Evolutionary conservation across 208 protist species (phyloP).

Genomic region (Trichomonas tenax): DNA sequence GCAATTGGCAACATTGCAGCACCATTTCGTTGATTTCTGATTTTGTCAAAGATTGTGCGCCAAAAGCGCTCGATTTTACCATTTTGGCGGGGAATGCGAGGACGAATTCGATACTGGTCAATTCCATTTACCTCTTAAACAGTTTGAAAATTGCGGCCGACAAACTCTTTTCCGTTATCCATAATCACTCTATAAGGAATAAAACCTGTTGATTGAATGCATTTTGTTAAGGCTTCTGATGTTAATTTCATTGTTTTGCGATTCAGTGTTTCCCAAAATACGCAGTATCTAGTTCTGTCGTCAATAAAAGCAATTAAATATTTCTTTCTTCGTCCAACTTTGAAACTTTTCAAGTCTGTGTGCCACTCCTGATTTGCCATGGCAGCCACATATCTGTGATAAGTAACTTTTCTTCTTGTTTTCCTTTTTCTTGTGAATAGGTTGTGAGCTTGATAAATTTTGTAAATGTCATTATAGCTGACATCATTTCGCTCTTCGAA

Average conservation of each 20-base stretch:
- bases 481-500: too few species aligned
- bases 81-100: neutral
- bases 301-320: neutral
- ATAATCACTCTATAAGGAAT: neutral
- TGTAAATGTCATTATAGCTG: too few species aligned
- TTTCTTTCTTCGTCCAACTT: too few species aligned
- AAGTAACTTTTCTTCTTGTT: too few species aligned
- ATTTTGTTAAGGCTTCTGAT: neutral
- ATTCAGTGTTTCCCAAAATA: neutral
- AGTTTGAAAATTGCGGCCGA: neutral
- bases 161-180: neutral
- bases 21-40: too few species aligned
- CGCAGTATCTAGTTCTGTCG: neutral
- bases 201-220: neutral
- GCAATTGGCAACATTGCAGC: too few species aligned
- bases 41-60: neutral
- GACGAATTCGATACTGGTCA: neutral
- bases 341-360: neutral
- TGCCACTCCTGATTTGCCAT: too few species aligned
- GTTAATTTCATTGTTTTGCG: neutral
- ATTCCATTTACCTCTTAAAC: neutral
- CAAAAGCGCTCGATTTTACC: neutral
- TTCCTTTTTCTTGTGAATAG: too few species aligned
- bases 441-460: too few species aligned
- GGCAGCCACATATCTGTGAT: too few species aligned